A percentile compares a stretch with the other conserved stretches of the same genome.
phyloP scores from a whole-genome alignment of 495 filamentous ascomycete species.

The Hypoxylon intermedium region DNA sequence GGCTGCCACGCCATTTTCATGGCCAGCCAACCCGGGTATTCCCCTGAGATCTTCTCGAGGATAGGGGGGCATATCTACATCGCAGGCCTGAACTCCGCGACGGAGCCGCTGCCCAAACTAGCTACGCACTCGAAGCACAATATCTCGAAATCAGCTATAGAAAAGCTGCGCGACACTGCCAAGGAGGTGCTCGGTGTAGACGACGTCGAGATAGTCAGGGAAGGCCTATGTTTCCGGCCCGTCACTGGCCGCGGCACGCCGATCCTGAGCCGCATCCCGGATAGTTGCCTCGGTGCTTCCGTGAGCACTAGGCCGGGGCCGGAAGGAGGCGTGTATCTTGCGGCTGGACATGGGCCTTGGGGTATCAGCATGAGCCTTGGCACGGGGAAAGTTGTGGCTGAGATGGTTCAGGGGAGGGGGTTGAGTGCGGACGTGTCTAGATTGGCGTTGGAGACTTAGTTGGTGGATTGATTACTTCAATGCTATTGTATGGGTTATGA shows the following conservation, averaged over 20 bases:
- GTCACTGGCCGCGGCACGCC: conserved; percentile 68
- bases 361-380: conserved; percentile 68
- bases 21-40: conserved; percentile 62
- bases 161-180: conserved; percentile 61
- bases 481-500: too few species aligned
- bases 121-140: conserved; percentile 58
- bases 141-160: conserved; percentile 48
- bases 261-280: conserved; percentile 63
- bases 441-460: conserved; percentile 43
- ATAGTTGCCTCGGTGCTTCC: conserved; percentile 58
- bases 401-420: conserved; percentile 63
- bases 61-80: conserved; percentile 72
- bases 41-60: conserved; percentile 77
- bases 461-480: neutral
- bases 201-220: conserved; percentile 68
- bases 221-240: conserved; percentile 76
- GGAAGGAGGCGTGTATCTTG: conserved; percentile 72
- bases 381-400: conserved; percentile 70
- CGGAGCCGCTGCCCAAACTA: conserved; percentile 63
- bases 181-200: conserved; percentile 63
- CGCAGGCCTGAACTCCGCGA: conserved; percentile 70
- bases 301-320: conserved; percentile 48
- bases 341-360: conserved; percentile 78
- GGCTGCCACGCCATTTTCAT: conserved; percentile 77
- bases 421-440: conserved; percentile 59